Evolutionary conservation across 1,284 basidiomycete species (phyloP), one percentile per base, ranked within the genome.

Genomic region (Tilletia indica): DNA sequence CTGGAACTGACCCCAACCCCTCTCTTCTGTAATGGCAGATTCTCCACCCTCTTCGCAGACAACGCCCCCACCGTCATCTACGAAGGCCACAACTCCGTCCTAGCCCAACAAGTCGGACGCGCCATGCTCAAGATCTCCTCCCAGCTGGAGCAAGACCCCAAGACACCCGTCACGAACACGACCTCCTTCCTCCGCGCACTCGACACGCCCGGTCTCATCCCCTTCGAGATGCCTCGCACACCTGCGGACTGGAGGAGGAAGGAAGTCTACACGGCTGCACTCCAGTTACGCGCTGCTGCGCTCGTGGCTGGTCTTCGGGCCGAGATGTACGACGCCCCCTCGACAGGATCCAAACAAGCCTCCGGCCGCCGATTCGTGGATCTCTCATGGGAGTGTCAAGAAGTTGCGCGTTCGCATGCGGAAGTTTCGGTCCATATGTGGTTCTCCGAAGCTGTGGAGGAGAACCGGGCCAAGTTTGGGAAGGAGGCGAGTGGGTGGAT

Each of bases 341-440:
- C 34, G 56, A 19, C n/a, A 0, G n/a, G 25, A 3, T 25, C 14
- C 61, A 14, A 45, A 45, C 42, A 14, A 14, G 42, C 16, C 38
- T 2, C 1, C 2, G 78, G 74, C 2, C 72, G 80, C 12, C 68
- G 72, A 14, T 81, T 80, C 39, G 76, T 69, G 47, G 80, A 82
- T 68, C 69, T 80, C 4, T 73, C 70, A 3, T 81, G 71, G 71
- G 80, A 82, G 54, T 80, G 79, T 58, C 79, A 79, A 71, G 80
- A 82, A 66, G 77, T 82, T 14, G 79, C 79, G 21, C 77, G 78
- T 42, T 70, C 63, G 14, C 80, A 82, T 61, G 80, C 75, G 61
- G 80, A 82, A 68, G 75, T 78, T 25, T 74, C 79, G n/a, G 79
- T 82, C 12, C 73, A 79, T 61, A 74, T 76, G 31, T 82, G 80